Percentiles rank a stretch among this genome's conserved stretches.
Evolutionary conservation across 345 rosid genomes (phyloP).

Genomic region (Hibiscus tridactylites): DNA sequence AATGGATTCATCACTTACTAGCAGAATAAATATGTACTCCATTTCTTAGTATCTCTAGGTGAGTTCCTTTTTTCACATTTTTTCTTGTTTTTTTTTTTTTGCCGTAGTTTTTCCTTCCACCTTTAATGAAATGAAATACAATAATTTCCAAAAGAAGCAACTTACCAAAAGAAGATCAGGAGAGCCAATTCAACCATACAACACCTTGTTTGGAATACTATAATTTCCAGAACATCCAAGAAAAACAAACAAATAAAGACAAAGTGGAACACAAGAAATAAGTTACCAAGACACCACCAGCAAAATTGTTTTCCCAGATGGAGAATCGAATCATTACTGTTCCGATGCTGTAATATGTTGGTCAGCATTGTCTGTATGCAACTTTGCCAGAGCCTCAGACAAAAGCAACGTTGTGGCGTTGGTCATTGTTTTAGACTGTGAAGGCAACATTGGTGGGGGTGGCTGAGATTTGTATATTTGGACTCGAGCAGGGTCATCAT

Average conservation of each 20-base stretch:
- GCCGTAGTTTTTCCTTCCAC: too few species aligned
- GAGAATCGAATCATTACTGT: slow-evolving; percentile 14
- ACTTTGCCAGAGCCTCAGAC: slow-evolving; percentile 44
- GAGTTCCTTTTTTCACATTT: too few species aligned
- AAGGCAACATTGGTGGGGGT: slow-evolving; percentile 38
- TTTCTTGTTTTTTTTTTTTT: too few species aligned
- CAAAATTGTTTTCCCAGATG: slow-evolving; percentile 14
- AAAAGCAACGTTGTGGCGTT: slow-evolving; percentile 28
- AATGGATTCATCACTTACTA: background rate
- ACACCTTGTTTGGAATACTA: too few species aligned
- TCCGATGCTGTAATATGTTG: slow-evolving; percentile 20
- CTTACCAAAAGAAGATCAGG: slow-evolving; percentile 1
- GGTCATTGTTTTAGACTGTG: slow-evolving; percentile 43
- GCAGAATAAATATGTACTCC: background rate
- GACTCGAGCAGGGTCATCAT: slow-evolving; percentile 44
- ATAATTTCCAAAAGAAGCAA: too few species aligned
- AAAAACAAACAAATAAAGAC: too few species aligned
- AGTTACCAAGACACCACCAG: too few species aligned
- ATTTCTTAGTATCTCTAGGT: background rate
- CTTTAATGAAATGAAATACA: too few species aligned
- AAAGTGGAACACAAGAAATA: too few species aligned
- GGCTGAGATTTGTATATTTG: slow-evolving; percentile 88
- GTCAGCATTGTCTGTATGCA: slow-evolving; percentile 30
- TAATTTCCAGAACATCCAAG: too few species aligned
- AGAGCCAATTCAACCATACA: too few species aligned